Base-by-base conservation (phyloP, 2,329 filamentous ascomycete species). In the Colletotrichum somersetense region DNA sequence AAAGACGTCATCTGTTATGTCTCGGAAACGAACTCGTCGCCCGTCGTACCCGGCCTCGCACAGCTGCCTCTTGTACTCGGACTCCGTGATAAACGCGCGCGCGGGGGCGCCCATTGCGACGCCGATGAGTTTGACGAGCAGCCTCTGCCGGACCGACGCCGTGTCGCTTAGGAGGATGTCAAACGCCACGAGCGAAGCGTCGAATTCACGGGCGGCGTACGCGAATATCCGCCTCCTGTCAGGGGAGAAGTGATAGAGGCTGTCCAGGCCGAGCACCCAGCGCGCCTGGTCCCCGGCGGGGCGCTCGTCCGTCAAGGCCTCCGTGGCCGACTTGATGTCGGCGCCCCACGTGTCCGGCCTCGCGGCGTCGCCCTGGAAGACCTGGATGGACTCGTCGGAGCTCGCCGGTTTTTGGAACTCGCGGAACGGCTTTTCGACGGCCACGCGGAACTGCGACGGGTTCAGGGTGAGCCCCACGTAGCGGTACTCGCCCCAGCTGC, bases 231-330 rank as follows among this genome's bases (percentile, higher is more conserved):
- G 83, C 66, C 78, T 80, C 18, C 88, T 80, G 0, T 87, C 89
- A 0, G 88, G 88, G 0, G 80, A 80, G 75, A 89, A 90, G 76
- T 90, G 87, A 66, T 90, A 90, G 6, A 89, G 76, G 2, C 87
- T 87, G 75, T 90, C 88, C 0, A 90, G 81, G 0, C 85, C 88
- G 1, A 90, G 80, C 0, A 90, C 79, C 87, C 87, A 89, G n/a
- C 77, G 75, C 62, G 87, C 78, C 0, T 66, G 66, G 5, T 44
- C 16, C 7, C 44, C 20, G 44, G 4, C 16, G 42, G 7, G 18
- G 2, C 50, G 62, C 38, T 76, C 74, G 44, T 78, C 75, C 0
- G 74, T 73, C 20, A 83, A 38, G 2, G 75, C 75, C 12, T 76
- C 68, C 11, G 83, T 75, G 2, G 80, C 76, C 1, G 74, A 58